Conservation (phyloP, 176 grass and related monocot genomes). For the Rhipidocladum racemiflorum region DNA sequence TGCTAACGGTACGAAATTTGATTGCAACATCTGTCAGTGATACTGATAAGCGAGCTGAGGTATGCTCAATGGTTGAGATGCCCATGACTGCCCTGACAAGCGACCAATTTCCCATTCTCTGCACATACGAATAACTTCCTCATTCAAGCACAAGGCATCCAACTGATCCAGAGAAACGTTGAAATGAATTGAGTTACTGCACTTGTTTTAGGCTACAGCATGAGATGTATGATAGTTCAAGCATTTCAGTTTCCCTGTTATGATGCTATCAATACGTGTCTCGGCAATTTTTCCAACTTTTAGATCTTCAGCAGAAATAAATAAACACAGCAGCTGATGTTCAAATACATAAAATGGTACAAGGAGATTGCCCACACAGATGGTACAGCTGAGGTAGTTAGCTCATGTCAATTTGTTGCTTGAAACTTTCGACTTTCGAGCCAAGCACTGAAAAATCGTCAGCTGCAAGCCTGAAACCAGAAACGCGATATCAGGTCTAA, state of each 20-base stretch:
- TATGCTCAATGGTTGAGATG: not conserved
- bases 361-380: not conserved
- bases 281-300: not conserved
- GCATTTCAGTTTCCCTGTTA: not conserved
- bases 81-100: not conserved
- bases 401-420: not conserved
- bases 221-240: not conserved
- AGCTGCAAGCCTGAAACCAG: not conserved
- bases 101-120: not conserved
- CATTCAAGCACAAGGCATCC: not conserved
- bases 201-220: not conserved
- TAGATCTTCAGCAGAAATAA: not conserved
- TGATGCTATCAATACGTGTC: not conserved
- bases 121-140: not conserved
- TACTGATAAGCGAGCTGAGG: not conserved
- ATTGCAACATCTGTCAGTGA: not conserved
- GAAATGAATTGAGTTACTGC: not conserved
- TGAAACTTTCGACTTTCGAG: not conserved
- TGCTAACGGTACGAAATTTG: not conserved
- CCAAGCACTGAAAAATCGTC: not conserved
- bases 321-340: not conserved
- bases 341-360: slow-evolving; percentile 23
- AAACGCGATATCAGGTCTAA: not conserved
- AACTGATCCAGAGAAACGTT: not conserved
- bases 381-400: not conserved